A percentile compares a stretch with the other conserved stretches of the same genome.
Evolutionary conservation across 1,139 yeast species (phyloP).

Genomic region (Magnusiomyces clavatus): DNA sequence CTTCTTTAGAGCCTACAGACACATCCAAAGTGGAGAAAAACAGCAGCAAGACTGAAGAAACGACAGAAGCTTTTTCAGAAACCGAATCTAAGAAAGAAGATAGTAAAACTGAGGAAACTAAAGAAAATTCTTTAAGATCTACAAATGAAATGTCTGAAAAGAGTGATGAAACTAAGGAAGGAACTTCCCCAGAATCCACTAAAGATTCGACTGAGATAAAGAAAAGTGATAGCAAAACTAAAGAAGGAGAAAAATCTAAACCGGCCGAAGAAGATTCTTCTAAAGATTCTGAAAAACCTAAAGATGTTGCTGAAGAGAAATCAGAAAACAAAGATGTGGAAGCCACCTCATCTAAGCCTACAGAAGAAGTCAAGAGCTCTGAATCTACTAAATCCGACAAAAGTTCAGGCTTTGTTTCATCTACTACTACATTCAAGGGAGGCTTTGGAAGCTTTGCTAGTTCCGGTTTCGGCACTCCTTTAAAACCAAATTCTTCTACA

Average conservation of each 20-base stretch:
- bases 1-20: conserved; percentile 10
- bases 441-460: conserved; percentile 16
- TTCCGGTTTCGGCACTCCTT: conserved; percentile 6
- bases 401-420: conserved; percentile 3
- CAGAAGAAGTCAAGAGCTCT: conserved; percentile 1
- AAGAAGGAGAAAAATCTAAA: background rate
- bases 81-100: background rate
- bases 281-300: background rate
- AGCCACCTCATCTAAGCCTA: background rate
- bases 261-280: conserved; percentile 3
- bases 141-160: too few species aligned
- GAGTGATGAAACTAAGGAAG: background rate
- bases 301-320: conserved; percentile 5
- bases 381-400: conserved; percentile 6
- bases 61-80: too few species aligned
- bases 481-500: conserved; percentile 1
- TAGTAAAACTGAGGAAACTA: conserved; percentile 10
- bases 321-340: background rate
- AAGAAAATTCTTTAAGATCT: too few species aligned
- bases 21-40: too few species aligned
- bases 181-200: conserved; percentile 5
- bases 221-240: background rate
- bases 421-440: conserved; percentile 12
- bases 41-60: conserved; percentile 9
- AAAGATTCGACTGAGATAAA: background rate